Percentiles rank a stretch among this genome's conserved stretches.
phyloP scores from a whole-genome alignment of 192 early-diverging fungal genomes.

The Backusella tuberculispora region DNA sequence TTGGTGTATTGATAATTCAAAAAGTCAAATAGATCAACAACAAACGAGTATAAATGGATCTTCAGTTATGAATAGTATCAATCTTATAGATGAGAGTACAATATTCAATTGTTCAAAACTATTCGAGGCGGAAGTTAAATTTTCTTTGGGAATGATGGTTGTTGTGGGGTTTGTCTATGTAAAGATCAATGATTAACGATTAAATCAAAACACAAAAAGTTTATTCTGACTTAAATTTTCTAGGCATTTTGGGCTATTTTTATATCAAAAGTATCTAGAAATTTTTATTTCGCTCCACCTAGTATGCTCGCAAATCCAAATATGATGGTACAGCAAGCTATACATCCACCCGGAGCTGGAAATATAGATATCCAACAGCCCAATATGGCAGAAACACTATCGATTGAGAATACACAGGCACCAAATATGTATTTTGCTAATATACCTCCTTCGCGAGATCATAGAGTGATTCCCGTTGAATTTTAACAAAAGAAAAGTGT shows the following conservation, averaged over 20 bases:
- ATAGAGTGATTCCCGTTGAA: neutral
- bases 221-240: neutral
- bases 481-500: neutral
- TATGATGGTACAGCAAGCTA: neutral
- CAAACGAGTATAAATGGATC: neutral
- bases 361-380: neutral
- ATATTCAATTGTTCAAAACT: neutral
- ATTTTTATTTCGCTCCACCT: neutral
- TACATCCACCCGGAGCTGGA: neutral
- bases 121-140: neutral
- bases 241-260: conserved; percentile 16
- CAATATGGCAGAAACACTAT: neutral
- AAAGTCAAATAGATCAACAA: neutral
- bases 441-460: neutral
- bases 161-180: neutral
- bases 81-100: neutral
- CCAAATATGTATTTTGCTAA: neutral
- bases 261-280: conserved; percentile 11
- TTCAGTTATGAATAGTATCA: neutral
- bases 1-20: neutral
- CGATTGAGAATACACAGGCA: neutral
- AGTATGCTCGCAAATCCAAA: neutral
- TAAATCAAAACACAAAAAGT: neutral
- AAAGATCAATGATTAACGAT: neutral
- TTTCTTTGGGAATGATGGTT: conserved; percentile 11